Evolutionary conservation across 495 filamentous ascomycete genomes (phyloP).

Genomic region (Acidiella bohemica): DNA sequence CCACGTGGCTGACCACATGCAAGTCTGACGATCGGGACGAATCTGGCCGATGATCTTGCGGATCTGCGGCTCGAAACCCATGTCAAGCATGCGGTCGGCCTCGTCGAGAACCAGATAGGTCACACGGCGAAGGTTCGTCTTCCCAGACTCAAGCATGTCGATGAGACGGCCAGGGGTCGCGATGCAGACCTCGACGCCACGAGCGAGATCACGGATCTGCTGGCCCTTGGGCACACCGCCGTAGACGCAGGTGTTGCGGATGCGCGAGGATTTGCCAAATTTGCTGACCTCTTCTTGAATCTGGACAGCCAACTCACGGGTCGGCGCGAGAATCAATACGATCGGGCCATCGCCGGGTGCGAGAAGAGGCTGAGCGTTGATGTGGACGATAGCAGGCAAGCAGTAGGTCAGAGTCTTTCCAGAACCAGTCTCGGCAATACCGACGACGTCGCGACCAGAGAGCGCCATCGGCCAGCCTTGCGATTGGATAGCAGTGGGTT

Average conservation of each 20-base stretch:
- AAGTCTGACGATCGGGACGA: slow-evolving; percentile 94
- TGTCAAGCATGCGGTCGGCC: slow-evolving; percentile 82
- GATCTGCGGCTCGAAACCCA: slow-evolving; percentile 83
- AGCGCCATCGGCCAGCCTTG: slow-evolving; percentile 99
- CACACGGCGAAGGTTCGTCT: slow-evolving; percentile 95
- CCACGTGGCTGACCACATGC: slow-evolving; percentile 99
- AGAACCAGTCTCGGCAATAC: slow-evolving; percentile 98
- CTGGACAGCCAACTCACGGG: slow-evolving; percentile 93
- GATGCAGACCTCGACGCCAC: slow-evolving; percentile 82
- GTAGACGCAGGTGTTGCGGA: slow-evolving; percentile 98
- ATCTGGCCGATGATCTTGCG: slow-evolving; percentile 96
- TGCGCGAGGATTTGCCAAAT: slow-evolving; percentile 94
- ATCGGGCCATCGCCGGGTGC: slow-evolving; percentile 96
- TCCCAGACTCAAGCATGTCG: slow-evolving; percentile 94
- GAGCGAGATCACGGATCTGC: slow-evolving; percentile 84
- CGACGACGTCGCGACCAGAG: slow-evolving; percentile 93
- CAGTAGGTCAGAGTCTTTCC: slow-evolving; percentile 99
- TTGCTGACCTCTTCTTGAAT: slow-evolving; percentile 93
- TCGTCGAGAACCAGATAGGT: slow-evolving; percentile 88
- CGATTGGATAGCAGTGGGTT: slow-evolving; percentile 89
- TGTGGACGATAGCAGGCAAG: slow-evolving; percentile 95
- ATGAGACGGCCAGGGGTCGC: slow-evolving; percentile 95
- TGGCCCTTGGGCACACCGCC: slow-evolving; percentile 95
- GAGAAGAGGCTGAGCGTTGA: slow-evolving; percentile 95
- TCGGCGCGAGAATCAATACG: slow-evolving; percentile 86